phyloP scores from a whole-genome alignment of 2,329 filamentous ascomycete species.

The Verticillium dahliae region DNA sequence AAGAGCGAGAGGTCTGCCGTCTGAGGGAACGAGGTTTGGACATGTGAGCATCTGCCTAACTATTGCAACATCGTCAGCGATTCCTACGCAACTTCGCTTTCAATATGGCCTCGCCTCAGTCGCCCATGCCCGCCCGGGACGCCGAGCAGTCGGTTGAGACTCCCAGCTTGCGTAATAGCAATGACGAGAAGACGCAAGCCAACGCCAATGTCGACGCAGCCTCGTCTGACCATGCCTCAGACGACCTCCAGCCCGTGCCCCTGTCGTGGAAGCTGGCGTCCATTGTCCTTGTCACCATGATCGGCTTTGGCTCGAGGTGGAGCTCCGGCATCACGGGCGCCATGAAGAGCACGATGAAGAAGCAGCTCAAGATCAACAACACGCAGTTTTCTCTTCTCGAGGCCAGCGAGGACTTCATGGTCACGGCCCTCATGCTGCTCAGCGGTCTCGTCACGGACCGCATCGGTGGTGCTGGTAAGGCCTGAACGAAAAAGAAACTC shows the following conservation, averaged over 20 bases:
- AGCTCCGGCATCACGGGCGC: constrained; percentile 54
- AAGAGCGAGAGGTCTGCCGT: background rate
- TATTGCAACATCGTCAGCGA: background rate
- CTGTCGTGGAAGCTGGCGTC: constrained; percentile 14
- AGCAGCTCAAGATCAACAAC: constrained; percentile 53
- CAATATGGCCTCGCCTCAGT: background rate
- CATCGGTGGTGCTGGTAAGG: constrained; percentile 47
- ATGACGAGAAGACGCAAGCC: background rate
- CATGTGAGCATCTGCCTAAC: background rate
- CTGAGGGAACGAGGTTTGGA: background rate
- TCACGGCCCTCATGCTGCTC: constrained; percentile 45
- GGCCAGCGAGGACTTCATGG: constrained; percentile 58
- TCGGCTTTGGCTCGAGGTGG: constrained; percentile 55
- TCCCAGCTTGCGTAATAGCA: background rate
- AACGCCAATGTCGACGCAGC: background rate
- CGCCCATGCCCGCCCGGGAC: background rate
- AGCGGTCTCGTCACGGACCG: constrained; percentile 52
- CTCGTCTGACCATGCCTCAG: background rate
- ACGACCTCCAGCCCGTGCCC: background rate
- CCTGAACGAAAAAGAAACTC: background rate
- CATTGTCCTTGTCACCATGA: constrained; percentile 42
- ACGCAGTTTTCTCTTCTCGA: constrained; percentile 52
- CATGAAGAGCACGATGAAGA: constrained; percentile 56
- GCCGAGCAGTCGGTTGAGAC: background rate
- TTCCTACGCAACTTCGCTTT: background rate